These are phyloP conservation scores for Tetracladium setigerum DNA, from an alignment of 495 filamentous ascomycete genomes.

Conservation along the genomic window DNA sequence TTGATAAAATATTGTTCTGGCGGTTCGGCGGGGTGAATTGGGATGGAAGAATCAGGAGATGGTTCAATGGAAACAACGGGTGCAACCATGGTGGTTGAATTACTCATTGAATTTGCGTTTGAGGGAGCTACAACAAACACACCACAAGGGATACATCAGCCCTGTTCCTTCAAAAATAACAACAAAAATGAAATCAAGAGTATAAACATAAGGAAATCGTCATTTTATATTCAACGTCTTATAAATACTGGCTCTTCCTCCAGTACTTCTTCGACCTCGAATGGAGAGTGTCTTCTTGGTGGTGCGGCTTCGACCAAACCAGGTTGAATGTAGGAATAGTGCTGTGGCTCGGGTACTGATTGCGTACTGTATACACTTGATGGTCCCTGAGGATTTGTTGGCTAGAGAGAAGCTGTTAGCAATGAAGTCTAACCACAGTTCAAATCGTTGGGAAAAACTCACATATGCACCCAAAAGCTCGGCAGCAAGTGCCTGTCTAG, in stretches of 20 bases:
- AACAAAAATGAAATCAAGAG: neutral
- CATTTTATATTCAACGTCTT: neutral
- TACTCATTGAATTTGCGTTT: conserved; percentile 13
- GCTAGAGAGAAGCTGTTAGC: neutral
- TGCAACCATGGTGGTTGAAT: conserved; percentile 21
- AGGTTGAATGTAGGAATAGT: neutral
- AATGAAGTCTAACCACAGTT: neutral
- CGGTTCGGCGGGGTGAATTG: conserved; percentile 19
- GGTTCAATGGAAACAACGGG: conserved; percentile 25
- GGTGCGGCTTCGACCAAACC: conserved; percentile 4
- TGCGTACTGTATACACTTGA: neutral
- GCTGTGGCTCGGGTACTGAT: neutral
- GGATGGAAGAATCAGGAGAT: neutral
- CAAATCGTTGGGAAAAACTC: neutral
- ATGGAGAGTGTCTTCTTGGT: conserved; percentile 8
- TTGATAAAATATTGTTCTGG: conserved; percentile 47
- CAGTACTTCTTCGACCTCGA: conserved; percentile 25
- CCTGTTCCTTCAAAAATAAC: conserved; percentile 10
- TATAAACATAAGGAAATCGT: neutral
- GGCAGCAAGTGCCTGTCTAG: conserved; percentile 6
- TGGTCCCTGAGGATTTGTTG: conserved; percentile 1
- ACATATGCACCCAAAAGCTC: conserved; percentile 14
- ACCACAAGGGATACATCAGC: conserved; percentile 17
- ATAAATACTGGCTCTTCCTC: conserved; percentile 16
- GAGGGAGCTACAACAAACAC: conserved; percentile 21